phyloP scores from a whole-genome alignment of 805 yeast species.

The Danielozyma ontarioensis region DNA sequence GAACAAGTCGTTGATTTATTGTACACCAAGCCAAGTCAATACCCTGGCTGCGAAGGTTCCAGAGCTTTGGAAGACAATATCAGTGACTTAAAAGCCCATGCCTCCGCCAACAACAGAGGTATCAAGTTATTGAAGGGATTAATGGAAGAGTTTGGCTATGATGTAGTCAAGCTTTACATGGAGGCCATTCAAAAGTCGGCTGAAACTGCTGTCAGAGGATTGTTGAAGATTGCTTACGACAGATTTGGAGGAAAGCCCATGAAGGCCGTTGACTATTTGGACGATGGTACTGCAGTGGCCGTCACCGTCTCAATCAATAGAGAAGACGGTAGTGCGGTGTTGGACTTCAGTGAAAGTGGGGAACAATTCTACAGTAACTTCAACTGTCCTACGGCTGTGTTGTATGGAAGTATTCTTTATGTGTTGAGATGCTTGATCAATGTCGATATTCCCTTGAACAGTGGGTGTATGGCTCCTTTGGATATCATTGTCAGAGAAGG shows the following conservation, averaged over 20 bases:
- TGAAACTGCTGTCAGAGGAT: conserved; percentile 54
- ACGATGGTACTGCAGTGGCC: conserved; percentile 71
- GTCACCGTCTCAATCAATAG: conserved; percentile 45
- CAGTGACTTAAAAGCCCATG: conserved; percentile 47
- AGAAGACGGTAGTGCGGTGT: conserved; percentile 55
- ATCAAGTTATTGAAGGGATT: conserved; percentile 57
- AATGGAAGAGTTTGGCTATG: conserved; percentile 56
- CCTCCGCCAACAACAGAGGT: conserved; percentile 39
- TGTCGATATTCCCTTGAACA: conserved; percentile 86
- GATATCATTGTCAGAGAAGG: conserved; percentile 42
- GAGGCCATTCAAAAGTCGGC: conserved; percentile 78
- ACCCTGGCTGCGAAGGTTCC: conserved; percentile 86
- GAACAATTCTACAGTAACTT: conserved; percentile 85
- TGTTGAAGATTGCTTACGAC: conserved; percentile 23
- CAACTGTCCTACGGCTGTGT: conserved; percentile 89
- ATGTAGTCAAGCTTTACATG: conserved; percentile 69
- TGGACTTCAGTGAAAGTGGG: conserved; percentile 85
- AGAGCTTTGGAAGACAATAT: conserved; percentile 79
- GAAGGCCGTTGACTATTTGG: conserved; percentile 62
- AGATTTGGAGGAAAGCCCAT: conserved; percentile 39
- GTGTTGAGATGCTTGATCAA: conserved; percentile 81
- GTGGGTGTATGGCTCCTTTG: conserved; percentile 85
- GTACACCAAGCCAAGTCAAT: conserved; percentile 68
- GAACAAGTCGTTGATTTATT: conserved; percentile 58
- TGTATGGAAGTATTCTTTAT: conserved; percentile 83